Evolutionary conservation across 2,329 filamentous ascomycete species (phyloP), one percentile per base, ranked within the genome.

Genomic region (Fusarium incarnatum): DNA sequence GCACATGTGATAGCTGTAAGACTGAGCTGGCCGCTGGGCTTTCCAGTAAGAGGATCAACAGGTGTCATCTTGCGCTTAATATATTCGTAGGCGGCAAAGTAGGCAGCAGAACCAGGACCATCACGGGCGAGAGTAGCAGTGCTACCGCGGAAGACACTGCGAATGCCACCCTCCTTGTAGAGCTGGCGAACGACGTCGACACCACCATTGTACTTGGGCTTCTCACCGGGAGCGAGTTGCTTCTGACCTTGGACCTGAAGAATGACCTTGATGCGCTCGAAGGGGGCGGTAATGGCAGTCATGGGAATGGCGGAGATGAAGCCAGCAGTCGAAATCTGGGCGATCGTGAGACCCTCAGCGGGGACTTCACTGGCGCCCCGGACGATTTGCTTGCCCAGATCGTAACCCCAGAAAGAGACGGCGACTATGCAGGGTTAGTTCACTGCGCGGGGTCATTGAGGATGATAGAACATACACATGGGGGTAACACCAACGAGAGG

Each of bases 221-320:
- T 97, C 84, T 98, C 92, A 77, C 94, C 95, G 0, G 94, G 93
- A 1, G 90, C 89, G 42, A 96, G 90, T 81, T 93, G 88, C 82
- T 94, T 94, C 82, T 98, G 94, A 77, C 94, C 94, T 83, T 98
- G 96, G 73, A 98, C 97, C 81, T 99, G 96, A 2, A 99, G 91
- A 70, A 99, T 94, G 59, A 99, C 95, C 83, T 99, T 99, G 75
- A 99, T 94, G 77, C 96, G 95, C 87, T 99, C 96, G 80, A 99
- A 98, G 66, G 96, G 96, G 7, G 96, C 96, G n/a, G 96, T 98
- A 84, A 99, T 98, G 81, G 93, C 83, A 6, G 96, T 99, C 94
- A 97, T 97, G 77, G 96, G 96, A 64, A 99, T 92, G 66, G 96
- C 96, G 78, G 93, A 97, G 88, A 99, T 97, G 89, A 98, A 98